Conservation (phyloP, 495 filamentous ascomycete genomes). For the Filosporella fistucella region DNA sequence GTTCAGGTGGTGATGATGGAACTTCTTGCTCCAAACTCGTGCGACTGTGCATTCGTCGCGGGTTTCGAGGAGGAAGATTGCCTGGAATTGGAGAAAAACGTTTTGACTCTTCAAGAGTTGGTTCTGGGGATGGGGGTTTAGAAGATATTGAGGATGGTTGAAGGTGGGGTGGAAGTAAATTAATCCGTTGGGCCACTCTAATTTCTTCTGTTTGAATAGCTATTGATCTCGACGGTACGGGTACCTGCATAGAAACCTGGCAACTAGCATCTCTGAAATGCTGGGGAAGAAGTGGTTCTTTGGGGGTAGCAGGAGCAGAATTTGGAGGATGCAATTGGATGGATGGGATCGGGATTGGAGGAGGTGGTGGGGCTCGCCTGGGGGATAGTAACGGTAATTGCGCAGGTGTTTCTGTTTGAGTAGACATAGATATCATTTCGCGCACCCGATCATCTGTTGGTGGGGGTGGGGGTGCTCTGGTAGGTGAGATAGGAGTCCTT, state of each 20-base stretch:
- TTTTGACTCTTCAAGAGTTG: slow-evolving; percentile 28
- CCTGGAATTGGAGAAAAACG: slow-evolving; percentile 46
- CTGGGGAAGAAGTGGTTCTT: slow-evolving; percentile 47
- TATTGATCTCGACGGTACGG: slow-evolving; percentile 51
- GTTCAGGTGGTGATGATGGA: slow-evolving; percentile 40
- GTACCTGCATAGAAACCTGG: slow-evolving; percentile 40
- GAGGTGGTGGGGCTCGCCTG: slow-evolving; percentile 26
- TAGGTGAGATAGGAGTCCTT: slow-evolving; percentile 54
- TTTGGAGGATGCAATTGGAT: slow-evolving; percentile 58
- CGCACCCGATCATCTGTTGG: slow-evolving; percentile 25
- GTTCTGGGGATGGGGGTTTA: slow-evolving; percentile 45
- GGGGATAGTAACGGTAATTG: slow-evolving; percentile 23
- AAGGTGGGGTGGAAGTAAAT: slow-evolving; percentile 71
- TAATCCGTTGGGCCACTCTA: slow-evolving; percentile 65
- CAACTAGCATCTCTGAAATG: slow-evolving; percentile 52
- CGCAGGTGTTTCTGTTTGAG: slow-evolving; percentile 61
- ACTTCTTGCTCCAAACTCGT: slow-evolving; percentile 37
- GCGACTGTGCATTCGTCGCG: slow-evolving; percentile 40
- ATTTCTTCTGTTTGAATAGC: slow-evolving; percentile 91
- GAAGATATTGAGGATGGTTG: slow-evolving; percentile 66
- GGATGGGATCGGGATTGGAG: slow-evolving; percentile 48
- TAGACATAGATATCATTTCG: slow-evolving; percentile 53
- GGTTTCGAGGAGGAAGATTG: slow-evolving; percentile 46
- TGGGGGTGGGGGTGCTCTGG: slow-evolving; percentile 40
- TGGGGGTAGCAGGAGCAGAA: slow-evolving; percentile 47